These are phyloP conservation scores for Globisporangium uncinulatum DNA, from an alignment of 352 stramenopile genomes.

Conservation along the genomic window DNA sequence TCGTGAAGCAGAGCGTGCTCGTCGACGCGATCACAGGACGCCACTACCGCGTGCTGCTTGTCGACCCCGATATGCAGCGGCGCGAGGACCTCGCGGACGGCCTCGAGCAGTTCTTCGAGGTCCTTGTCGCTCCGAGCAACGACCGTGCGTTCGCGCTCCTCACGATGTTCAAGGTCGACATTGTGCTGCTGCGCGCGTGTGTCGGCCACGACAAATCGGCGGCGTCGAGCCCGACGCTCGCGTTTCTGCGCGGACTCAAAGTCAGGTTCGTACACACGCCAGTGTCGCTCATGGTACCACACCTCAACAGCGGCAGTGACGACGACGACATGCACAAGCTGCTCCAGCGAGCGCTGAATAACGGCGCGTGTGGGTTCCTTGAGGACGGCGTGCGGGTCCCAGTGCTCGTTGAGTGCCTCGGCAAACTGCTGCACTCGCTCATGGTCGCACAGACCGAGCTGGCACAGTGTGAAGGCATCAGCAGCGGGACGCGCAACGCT, in stretches of 20 bases:
- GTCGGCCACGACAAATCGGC: conserved; percentile 55
- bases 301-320: neutral
- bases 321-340: conserved; percentile 36
- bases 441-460: conserved; percentile 48
- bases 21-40: conserved; percentile 45
- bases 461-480: conserved; percentile 29
- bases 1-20: conserved; percentile 38
- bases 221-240: conserved; percentile 38
- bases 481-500: conserved; percentile 5
- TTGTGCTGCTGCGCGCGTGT: conserved; percentile 44
- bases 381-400: conserved; percentile 32
- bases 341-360: conserved; percentile 38
- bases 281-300: conserved; percentile 37
- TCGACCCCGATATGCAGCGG: conserved; percentile 57
- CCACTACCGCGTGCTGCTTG: conserved; percentile 63
- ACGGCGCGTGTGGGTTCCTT: conserved; percentile 62
- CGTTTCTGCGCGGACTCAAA: conserved; percentile 57
- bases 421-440: conserved; percentile 51
- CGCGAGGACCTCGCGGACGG: conserved; percentile 57
- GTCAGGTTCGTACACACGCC: conserved; percentile 43
- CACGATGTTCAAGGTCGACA: conserved; percentile 58
- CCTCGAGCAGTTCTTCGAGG: conserved; percentile 61
- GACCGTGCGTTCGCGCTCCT: conserved; percentile 55
- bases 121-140: conserved; percentile 58
- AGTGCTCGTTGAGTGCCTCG: conserved; percentile 32